Base-by-base conservation (phyloP, 2,329 filamentous ascomycete species). In the Elsinoe ampelina region DNA sequence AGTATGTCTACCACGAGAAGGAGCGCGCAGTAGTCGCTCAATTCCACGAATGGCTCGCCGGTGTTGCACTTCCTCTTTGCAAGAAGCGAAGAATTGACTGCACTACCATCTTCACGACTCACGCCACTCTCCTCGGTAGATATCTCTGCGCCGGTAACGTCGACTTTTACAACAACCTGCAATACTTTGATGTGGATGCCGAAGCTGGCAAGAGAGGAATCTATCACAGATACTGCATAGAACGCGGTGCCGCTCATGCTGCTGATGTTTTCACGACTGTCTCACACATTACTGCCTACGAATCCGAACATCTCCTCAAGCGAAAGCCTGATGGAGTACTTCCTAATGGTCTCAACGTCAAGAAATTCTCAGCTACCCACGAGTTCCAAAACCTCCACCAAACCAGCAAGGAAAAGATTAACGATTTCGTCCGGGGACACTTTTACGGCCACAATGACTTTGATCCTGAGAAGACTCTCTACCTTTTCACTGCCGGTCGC, bases 361-460 rank as follows among this genome's bases (percentile, higher is more conserved):
- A 91, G 73, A 97, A 97, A 72, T 97, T 97, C 76, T 92, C 91
- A 7, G 93, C 93, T 5, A 91, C 96, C 66, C 93, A 98, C 77
- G 93, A 98, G 73, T 97, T 97, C 77, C 93, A 98, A 72, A 98
- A 98, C 70, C 74, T 98, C 68, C 93, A 97, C 73, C 90, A 95
- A 67, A 87, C 93, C 70, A 86, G 90, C 67, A 97, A 97, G 77
- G 88, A 95, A 73, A 95, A 95, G 79, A 97, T 98, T 66, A 89
- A 95, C 68, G 93, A 97, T 71, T 98, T 98, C 68, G 90, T 97
- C 17, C 88, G 93, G 50, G 93, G 93, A 10, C 93, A 98, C 70
- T 98, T 98, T 73, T 97, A 97, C 68, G 93, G 93, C 10, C 91
- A 97, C 74, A 95, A 95, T 70, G 91, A 98, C 69, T 97, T 97